Conservation (phyloP, 306 rosid genomes). For the Prunus mira region DNA sequence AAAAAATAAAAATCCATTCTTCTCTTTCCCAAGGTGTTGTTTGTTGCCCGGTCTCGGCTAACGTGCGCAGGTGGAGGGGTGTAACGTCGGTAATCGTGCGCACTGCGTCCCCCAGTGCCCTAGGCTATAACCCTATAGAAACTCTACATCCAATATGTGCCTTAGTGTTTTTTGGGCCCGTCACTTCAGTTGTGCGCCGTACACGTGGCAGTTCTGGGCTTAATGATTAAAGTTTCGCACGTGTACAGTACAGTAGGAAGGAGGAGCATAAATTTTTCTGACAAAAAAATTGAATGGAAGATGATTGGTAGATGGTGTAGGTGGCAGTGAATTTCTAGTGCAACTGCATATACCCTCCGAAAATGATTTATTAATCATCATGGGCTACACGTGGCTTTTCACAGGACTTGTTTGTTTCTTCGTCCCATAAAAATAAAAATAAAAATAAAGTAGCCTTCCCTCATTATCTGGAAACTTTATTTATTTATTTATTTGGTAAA, state of each 20-base stretch:
- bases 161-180: neutral
- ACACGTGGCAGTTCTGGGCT: slow-evolving; percentile 13
- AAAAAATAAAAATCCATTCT: neutral
- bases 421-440: neutral
- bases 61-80: slow-evolving; percentile 17
- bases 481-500: no score
- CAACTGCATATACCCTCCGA: neutral
- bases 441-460: no score
- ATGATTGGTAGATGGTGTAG: slow-evolving; percentile 7
- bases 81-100: slow-evolving; percentile 29
- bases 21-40: slow-evolving; percentile 16
- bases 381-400: slow-evolving; percentile 7
- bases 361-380: neutral
- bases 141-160: neutral
- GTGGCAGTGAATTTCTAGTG: neutral
- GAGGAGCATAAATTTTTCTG: neutral
- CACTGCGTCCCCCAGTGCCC: neutral
- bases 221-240: neutral
- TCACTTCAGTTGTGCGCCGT: neutral
- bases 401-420: slow-evolving; percentile 11
- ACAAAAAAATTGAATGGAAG: neutral
- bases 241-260: neutral
- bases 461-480: no score
- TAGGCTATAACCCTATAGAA: neutral
- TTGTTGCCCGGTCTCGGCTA: slow-evolving; percentile 20